phyloP scores from a whole-genome alignment of 2,329 filamentous ascomycete species.

The Aspergillaceae sp. region DNA sequence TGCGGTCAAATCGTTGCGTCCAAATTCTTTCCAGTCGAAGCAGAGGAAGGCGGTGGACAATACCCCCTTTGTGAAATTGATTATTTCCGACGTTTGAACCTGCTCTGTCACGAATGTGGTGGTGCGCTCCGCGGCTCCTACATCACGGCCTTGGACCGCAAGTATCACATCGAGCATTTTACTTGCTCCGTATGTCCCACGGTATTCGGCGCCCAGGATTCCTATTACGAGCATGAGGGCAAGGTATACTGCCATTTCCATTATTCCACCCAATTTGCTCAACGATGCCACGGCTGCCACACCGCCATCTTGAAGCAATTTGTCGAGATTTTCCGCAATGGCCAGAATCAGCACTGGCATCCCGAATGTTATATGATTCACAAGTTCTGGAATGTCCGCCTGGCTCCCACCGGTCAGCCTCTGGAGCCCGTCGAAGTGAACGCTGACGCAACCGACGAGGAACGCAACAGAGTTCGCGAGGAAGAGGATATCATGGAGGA shows the following conservation, averaged over 20 bases:
- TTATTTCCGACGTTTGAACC: slow-evolving; percentile 85
- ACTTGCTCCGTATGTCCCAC: slow-evolving; percentile 95
- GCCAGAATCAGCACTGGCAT: slow-evolving; percentile 98
- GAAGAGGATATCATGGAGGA: slow-evolving; percentile 94
- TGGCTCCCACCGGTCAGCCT: slow-evolving; percentile 54
- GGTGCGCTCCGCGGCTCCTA: slow-evolving; percentile 92
- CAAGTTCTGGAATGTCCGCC: slow-evolving; percentile 97
- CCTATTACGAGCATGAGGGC: slow-evolving; percentile 96
- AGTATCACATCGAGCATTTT: slow-evolving; percentile 99
- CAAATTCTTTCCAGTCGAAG: slow-evolving; percentile 96
- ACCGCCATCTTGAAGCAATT: slow-evolving; percentile 98
- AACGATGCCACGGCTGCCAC: slow-evolving; percentile 92
- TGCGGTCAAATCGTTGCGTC: slow-evolving; percentile 95
- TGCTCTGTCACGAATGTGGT: slow-evolving; percentile 86
- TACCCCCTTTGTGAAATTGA: slow-evolving; percentile 97
- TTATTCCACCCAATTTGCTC: slow-evolving; percentile 94
- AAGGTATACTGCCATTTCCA: slow-evolving; percentile 98
- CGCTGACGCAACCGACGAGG: slow-evolving; percentile 54
- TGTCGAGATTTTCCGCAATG: slow-evolving; percentile 96
- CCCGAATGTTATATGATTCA: slow-evolving; percentile 99
- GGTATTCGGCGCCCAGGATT: slow-evolving; percentile 96
- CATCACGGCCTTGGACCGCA: slow-evolving; percentile 92
- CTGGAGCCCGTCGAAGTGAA: slow-evolving; percentile 39
- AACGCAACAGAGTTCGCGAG: slow-evolving; percentile 66
- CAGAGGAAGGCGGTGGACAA: slow-evolving; percentile 71